Evolutionary conservation across 1,284 basidiomycete species (phyloP).

Genomic region (Ustilago xerochloae): DNA sequence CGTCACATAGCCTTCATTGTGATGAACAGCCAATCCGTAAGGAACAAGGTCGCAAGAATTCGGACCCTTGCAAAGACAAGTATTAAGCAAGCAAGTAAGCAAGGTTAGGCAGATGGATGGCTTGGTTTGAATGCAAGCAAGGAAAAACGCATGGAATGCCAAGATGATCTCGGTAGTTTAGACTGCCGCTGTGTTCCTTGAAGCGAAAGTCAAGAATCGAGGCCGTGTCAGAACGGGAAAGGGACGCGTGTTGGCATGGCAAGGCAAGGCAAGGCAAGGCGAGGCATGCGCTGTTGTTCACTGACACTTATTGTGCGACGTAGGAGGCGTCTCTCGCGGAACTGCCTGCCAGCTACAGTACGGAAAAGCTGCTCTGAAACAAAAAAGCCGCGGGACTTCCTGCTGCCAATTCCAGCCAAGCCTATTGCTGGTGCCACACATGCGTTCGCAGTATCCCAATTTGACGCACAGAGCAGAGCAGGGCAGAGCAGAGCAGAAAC

Average conservation of each 20-base stretch:
- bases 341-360: not conserved
- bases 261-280: too few species aligned
- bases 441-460: too few species aligned
- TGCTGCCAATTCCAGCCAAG: too few species aligned
- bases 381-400: not conserved
- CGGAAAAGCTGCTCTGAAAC: not conserved
- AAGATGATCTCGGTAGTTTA: not conserved
- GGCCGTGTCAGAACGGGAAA: not conserved
- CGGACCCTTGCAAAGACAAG: not conserved
- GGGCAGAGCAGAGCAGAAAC: not conserved
- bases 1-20: not conserved
- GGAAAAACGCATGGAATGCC: not conserved
- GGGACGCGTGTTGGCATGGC: slow-evolving; percentile 1
- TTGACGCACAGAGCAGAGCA: too few species aligned
- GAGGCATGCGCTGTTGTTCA: too few species aligned
- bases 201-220: not conserved
- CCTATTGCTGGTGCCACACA: too few species aligned
- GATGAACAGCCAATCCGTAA: not conserved
- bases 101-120: not conserved
- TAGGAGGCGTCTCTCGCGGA: slow-evolving; percentile 1
- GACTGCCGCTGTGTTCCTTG: not conserved
- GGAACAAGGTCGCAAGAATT: too few species aligned
- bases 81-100: too few species aligned
- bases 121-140: too few species aligned
- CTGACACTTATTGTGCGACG: not conserved